Percentiles rank a stretch among this genome's conserved stretches.
These are phyloP conservation scores for Amauroascus verrucosus DNA, from an alignment of 2,329 filamentous ascomycete genomes.

Conservation along the genomic window DNA sequence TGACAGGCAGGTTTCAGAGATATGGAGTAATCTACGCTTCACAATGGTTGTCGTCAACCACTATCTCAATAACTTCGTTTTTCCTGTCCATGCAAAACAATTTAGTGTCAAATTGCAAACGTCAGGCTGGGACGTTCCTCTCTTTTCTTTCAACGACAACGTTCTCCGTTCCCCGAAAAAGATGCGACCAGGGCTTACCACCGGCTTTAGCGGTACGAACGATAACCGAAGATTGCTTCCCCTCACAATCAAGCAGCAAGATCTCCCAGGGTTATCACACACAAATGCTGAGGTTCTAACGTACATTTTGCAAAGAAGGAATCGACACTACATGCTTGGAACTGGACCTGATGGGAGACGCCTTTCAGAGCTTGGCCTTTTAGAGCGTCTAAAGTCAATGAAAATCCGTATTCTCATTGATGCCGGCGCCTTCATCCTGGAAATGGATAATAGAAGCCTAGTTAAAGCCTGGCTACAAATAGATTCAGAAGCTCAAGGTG, in stretches of 20 bases:
- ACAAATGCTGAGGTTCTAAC: conserved; percentile 55
- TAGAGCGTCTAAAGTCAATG: conserved; percentile 30
- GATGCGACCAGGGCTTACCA: conserved; percentile 37
- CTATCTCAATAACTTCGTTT: conserved; percentile 54
- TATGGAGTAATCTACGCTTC: conserved; percentile 45
- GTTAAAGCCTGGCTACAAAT: conserved; percentile 43
- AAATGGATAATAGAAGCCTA: conserved; percentile 47
- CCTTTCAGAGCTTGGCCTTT: conserved; percentile 39
- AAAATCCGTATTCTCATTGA: conserved; percentile 51
- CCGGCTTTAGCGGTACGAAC: conserved; percentile 64
- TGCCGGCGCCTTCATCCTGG: conserved; percentile 53
- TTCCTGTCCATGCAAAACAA: conserved; percentile 54
- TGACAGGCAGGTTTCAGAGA: conserved; percentile 37
- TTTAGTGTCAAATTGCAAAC: conserved; percentile 54
- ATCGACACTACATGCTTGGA: conserved; percentile 39
- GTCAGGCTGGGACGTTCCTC: conserved; percentile 58
- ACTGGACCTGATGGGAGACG: conserved; percentile 25
- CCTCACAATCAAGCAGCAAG: conserved; percentile 50
- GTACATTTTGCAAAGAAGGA: conserved; percentile 47
- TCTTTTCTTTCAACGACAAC: conserved; percentile 26
- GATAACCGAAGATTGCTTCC: conserved; percentile 53
- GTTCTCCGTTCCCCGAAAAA: background rate
- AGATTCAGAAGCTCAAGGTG: conserved; percentile 39
- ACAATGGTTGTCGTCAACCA: conserved; percentile 47
- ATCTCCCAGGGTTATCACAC: conserved; percentile 46